Evolutionary conservation across 2,329 filamentous ascomycete species (phyloP).

Genomic region (Neofusicoccum laricinum): DNA sequence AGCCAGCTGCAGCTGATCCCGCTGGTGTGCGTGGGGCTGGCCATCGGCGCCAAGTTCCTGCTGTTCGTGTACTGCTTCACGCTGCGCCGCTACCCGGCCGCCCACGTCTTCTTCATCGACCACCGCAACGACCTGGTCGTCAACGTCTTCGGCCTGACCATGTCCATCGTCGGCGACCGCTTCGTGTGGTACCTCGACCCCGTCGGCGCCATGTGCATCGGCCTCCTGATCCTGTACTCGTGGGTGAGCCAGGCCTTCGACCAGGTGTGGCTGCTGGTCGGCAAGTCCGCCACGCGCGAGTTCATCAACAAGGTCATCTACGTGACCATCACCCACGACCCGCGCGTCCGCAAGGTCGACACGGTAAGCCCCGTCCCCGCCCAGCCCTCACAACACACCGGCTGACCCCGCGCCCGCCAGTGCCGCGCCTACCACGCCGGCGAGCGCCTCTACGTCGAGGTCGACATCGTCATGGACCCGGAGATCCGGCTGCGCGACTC

Average conservation of each 20-base stretch:
- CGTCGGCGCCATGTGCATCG: conserved; percentile 59
- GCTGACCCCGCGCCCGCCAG: conserved; percentile 22
- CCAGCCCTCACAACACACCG: accelerated
- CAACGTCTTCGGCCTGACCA: conserved; percentile 55
- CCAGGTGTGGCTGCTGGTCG: conserved; percentile 60
- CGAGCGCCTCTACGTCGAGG: conserved; percentile 60
- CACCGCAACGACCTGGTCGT: conserved; percentile 58
- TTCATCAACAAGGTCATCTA: conserved; percentile 58
- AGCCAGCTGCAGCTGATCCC: conserved; percentile 53
- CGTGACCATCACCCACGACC: conserved; percentile 54
- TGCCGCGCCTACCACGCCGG: conserved; percentile 62
- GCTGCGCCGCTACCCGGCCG: conserved; percentile 53
- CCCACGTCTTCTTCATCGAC: conserved; percentile 57
- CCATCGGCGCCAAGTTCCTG: conserved; percentile 52
- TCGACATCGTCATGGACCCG: conserved; percentile 61
- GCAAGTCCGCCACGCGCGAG: conserved; percentile 58
- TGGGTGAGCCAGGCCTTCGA: conserved; percentile 61
- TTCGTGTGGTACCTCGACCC: conserved; percentile 61
- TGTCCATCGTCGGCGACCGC: conserved; percentile 54
- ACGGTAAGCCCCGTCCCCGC: conserved; percentile 36
- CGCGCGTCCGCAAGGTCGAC: conserved; percentile 56
- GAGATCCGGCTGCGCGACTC: conserved; percentile 54
- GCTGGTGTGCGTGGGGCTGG: conserved; percentile 53
- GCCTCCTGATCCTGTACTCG: conserved; percentile 59
- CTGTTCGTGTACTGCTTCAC: conserved; percentile 56